Evolutionary conservation across 768 basidiomycete genomes (phyloP), one percentile per base, ranked within the genome.

Genomic region (Boletus pseudopeckii): DNA sequence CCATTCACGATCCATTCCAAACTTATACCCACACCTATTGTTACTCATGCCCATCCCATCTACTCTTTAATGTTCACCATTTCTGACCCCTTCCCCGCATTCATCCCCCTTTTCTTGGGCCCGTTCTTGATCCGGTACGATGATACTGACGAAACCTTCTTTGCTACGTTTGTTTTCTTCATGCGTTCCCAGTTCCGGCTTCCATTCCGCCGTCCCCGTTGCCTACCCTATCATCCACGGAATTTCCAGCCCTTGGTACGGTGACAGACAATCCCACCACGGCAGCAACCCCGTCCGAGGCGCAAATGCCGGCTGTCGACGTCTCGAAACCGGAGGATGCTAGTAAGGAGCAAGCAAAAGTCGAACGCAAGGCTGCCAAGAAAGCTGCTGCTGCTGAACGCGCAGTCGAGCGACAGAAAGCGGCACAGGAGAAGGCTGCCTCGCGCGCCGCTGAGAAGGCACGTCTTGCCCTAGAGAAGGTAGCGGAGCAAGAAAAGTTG

Each of bases 161-260:
- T 56, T 61, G 50, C 43, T 63, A 64, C 60, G 34, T 60, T 61
- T 41, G 47, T 49, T 54, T 54, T 51, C 49, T 57, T 57, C 56
- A 36, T 50, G 64, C 54, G 11, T 45, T 45, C 48, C 66, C 71
- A 67, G 74, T 76, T 56, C 71, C 78, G 39, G 51, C 63, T 58
- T 58, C 63, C 61, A 46, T 64, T 48, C 60, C 68, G 43, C 74
- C 79, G 48, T 72, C 76, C 55, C 74, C 73, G 48, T 74, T 77
- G 52, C 77, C 77, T 48, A 68, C 71, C 45, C 65, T 90, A 51
- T 88, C 88, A 56, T 73, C 82, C 38, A 73, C 80, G 65, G 90
- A 92, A 69, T 92, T 92, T 67, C 90, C 89, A 49, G 87, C 88
- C 36, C 75, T 92, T 22, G 55, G 62, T 33, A 45, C 66, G 13